These are phyloP conservation scores for Solanum paucissectum DNA, from an alignment of 257 asterid genomes.

Conservation along the genomic window DNA sequence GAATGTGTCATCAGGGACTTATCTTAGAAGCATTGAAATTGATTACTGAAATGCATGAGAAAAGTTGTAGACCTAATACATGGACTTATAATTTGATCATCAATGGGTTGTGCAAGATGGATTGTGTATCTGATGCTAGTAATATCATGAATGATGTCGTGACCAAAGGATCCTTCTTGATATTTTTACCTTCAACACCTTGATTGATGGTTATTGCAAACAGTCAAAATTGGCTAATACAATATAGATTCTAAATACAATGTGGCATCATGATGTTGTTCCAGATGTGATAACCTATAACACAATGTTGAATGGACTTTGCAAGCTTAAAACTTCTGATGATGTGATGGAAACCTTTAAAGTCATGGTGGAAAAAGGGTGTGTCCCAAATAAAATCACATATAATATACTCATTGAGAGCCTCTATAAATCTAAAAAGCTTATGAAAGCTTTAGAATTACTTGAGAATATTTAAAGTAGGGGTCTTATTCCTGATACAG, in stretches of 20 bases:
- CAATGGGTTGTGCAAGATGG: slow-evolving; percentile 77
- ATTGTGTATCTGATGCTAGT: slow-evolving; percentile 62
- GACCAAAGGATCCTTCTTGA: slow-evolving; percentile 62
- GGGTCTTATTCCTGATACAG: slow-evolving; percentile 58
- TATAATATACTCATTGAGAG: slow-evolving; percentile 79
- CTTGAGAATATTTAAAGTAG: slow-evolving; percentile 51
- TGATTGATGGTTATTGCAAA: slow-evolving; percentile 85
- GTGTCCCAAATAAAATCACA: slow-evolving; percentile 62
- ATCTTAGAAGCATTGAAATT: slow-evolving; percentile 63
- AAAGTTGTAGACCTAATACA: slow-evolving; percentile 55
- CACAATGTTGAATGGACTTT: slow-evolving; percentile 70
- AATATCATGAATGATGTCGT: slow-evolving; percentile 50
- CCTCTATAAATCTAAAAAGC: slow-evolving; percentile 56
- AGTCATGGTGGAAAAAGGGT: slow-evolving; percentile 66
- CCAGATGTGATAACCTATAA: slow-evolving; percentile 85
- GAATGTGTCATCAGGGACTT: slow-evolving; percentile 52
- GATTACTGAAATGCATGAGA: slow-evolving; percentile 61
- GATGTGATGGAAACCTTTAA: slow-evolving; percentile 70
- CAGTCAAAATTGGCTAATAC: slow-evolving; percentile 61
- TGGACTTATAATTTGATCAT: slow-evolving; percentile 82
- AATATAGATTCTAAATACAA: slow-evolving; percentile 49
- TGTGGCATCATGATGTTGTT: slow-evolving; percentile 58
- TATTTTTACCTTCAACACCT: slow-evolving; percentile 79
- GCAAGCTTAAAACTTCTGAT: slow-evolving; percentile 57
- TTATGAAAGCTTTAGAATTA: slow-evolving; percentile 42